Percentiles rank a stretch among this genome's conserved stretches.
phyloP scores from a whole-genome alignment of 164 flowering plant genomes.

The Euptelea pleiosperma region DNA sequence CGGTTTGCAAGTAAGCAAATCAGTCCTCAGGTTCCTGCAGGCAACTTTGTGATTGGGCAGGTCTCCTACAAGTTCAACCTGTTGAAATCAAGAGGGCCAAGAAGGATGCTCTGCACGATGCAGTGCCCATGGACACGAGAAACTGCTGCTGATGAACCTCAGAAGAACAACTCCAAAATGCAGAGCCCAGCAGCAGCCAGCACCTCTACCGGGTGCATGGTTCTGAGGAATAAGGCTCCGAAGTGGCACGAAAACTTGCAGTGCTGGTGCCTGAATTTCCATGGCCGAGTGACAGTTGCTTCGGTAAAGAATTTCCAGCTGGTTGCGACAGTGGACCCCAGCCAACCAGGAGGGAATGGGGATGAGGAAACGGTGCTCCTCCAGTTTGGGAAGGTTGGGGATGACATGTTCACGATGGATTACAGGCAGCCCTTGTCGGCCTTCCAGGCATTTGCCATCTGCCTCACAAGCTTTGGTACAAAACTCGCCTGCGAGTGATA shows the following conservation, averaged over 20 bases:
- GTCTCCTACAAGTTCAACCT: slow-evolving; percentile 85
- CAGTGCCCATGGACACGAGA: slow-evolving; percentile 45
- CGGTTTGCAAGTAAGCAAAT: slow-evolving; percentile 82
- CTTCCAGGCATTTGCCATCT: slow-evolving; percentile 91
- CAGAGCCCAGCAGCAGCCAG: slow-evolving; percentile 28
- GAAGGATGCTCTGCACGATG: slow-evolving; percentile 81
- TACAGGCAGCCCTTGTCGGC: slow-evolving; percentile 89
- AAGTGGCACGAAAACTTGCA: slow-evolving; percentile 94
- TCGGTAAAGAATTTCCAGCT: slow-evolving; percentile 95
- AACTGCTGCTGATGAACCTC: slow-evolving; percentile 13
- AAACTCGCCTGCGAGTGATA: slow-evolving; percentile 77
- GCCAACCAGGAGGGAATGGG: slow-evolving; percentile 70
- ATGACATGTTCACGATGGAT: slow-evolving; percentile 89
- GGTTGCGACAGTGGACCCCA: slow-evolving; percentile 65
- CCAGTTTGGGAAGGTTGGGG: slow-evolving; percentile 89
- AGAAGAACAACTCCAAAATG: slow-evolving; percentile 17
- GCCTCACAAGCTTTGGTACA: slow-evolving; percentile 92
- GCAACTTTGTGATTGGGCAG: slow-evolving; percentile 76
- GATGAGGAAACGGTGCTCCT: slow-evolving; percentile 85
- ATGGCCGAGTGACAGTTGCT: slow-evolving; percentile 93
- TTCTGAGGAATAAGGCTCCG: slow-evolving; percentile 81
- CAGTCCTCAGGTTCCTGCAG: slow-evolving; percentile 79
- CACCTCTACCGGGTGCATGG: slow-evolving; percentile 28
- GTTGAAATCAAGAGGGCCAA: slow-evolving; percentile 80
- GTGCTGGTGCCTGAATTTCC: slow-evolving; percentile 97